Evolutionary conservation across 768 basidiomycete species (phyloP).

Genomic region (Xerocomellus dryophilus): DNA sequence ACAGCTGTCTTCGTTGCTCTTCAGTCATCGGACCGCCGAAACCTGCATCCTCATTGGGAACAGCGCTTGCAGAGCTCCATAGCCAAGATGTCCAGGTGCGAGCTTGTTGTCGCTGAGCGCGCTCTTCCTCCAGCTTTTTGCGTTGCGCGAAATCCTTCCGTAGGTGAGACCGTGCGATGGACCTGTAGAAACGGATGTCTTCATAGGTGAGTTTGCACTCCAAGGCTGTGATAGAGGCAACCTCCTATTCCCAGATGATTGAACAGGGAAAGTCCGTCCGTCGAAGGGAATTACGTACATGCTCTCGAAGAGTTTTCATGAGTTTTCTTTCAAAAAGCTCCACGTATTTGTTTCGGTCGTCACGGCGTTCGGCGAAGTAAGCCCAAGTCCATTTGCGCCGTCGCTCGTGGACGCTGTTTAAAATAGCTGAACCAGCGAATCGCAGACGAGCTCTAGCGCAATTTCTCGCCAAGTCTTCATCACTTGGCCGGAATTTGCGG

Average conservation of each 20-base stretch:
- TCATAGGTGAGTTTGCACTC: conserved; percentile 88
- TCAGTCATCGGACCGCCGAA: conserved; percentile 78
- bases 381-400: conserved; percentile 88
- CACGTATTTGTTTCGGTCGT: conserved; percentile 84
- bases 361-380: conserved; percentile 82
- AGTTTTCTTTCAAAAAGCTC: conserved; percentile 78
- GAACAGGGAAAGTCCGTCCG: not conserved
- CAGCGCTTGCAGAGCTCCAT: conserved; percentile 61
- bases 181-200: conserved; percentile 96
- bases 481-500: conserved; percentile 70
- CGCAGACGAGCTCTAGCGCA: conserved; percentile 64
- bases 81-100: conserved; percentile 74
- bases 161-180: conserved; percentile 84
- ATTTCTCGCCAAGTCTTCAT: conserved; percentile 57
- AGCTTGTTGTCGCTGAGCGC: conserved; percentile 51
- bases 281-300: conserved; percentile 42
- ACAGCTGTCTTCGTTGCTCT: conserved; percentile 85
- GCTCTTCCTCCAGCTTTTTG: conserved; percentile 66
- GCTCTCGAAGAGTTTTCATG: conserved; percentile 47
- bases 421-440: conserved; percentile 78
- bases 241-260: conserved; percentile 41
- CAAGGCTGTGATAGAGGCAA: conserved; percentile 52
- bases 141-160: conserved; percentile 77
- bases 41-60: conserved; percentile 47
- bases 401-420: conserved; percentile 79